Evolutionary conservation across 139 green algal species (phyloP).

Genomic region (Zygnema cylindricum): DNA sequence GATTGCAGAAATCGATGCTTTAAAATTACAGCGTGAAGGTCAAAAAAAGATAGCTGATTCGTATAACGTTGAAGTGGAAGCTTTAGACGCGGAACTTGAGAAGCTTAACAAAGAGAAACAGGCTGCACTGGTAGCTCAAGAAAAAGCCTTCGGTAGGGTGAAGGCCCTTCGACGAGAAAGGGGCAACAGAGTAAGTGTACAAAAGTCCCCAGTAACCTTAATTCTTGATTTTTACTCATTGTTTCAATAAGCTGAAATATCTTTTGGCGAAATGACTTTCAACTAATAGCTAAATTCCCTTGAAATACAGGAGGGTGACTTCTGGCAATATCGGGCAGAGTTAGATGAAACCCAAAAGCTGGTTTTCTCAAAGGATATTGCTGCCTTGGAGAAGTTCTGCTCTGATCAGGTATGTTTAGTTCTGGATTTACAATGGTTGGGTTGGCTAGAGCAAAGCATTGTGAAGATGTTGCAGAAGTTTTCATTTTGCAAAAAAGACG

Average conservation of each 20-base stretch:
- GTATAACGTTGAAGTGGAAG: slow-evolving; percentile 36
- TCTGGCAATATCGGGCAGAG: slow-evolving; percentile 27
- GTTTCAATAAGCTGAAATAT: too few species aligned
- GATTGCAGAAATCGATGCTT: slow-evolving; percentile 40
- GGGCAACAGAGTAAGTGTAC: neutral
- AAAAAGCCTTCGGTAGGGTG: slow-evolving; percentile 41
- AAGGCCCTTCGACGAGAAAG: slow-evolving; percentile 24
- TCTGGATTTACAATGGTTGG: too few species aligned
- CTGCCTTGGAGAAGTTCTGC: slow-evolving; percentile 41
- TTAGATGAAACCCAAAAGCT: slow-evolving; percentile 30
- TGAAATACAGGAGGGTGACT: slow-evolving; percentile 35
- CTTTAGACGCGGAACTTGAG: slow-evolving; percentile 39
- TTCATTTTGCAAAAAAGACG: too few species aligned
- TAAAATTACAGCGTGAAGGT: slow-evolving; percentile 53
- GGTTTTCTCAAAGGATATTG: slow-evolving; percentile 26
- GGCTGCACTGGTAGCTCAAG: slow-evolving; percentile 20
- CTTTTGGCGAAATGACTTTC: too few species aligned
- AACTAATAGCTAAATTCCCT: too few species aligned
- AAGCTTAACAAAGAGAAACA: slow-evolving; percentile 21
- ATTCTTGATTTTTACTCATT: too few species aligned
- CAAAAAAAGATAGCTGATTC: slow-evolving; percentile 54
- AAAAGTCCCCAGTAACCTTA: too few species aligned
- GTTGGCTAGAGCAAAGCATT: too few species aligned
- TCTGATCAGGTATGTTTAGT: slow-evolving; percentile 27
- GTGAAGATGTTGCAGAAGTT: too few species aligned